These are phyloP conservation scores for Alternaria sp. DNA, from an alignment of 2,329 filamentous ascomycete genomes.

Conservation along the genomic window DNA sequence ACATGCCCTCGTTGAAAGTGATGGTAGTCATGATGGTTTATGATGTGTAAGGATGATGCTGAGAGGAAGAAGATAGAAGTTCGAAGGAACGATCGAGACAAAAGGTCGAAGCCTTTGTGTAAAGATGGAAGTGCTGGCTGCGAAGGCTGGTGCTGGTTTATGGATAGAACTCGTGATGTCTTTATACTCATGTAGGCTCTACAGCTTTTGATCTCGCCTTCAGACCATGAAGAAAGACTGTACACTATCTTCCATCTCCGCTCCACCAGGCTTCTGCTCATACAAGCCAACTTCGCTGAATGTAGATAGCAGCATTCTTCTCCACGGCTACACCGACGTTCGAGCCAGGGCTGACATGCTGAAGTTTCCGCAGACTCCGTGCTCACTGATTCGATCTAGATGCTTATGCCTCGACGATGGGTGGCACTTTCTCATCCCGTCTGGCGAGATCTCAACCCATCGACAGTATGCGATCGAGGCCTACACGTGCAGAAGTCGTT, in stretches of 20 bases:
- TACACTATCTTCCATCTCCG: not conserved
- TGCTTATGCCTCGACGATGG: not conserved
- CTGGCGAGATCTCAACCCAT: not conserved
- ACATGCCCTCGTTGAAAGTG: slow-evolving; percentile 13
- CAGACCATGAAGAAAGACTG: too few species aligned
- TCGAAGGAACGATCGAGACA: too few species aligned
- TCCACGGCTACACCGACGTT: not conserved
- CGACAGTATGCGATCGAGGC: not conserved
- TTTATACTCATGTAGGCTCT: too few species aligned
- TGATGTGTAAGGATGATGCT: not conserved
- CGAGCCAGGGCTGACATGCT: not conserved
- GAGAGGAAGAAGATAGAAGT: not conserved
- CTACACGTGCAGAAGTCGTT: not conserved
- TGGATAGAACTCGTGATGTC: too few species aligned
- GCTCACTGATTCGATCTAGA: not conserved
- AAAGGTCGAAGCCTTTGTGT: too few species aligned
- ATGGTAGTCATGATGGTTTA: slow-evolving; percentile 9
- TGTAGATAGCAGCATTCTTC: not conserved
- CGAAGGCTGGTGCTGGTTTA: too few species aligned
- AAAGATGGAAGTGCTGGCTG: too few species aligned
- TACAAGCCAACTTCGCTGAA: not conserved
- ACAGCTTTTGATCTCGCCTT: too few species aligned
- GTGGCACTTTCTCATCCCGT: not conserved
- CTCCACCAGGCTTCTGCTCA: not conserved
- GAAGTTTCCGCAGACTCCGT: not conserved